Conservation (phyloP, 169 alveolate genomes). For the Plasmodium gonderi region DNA sequence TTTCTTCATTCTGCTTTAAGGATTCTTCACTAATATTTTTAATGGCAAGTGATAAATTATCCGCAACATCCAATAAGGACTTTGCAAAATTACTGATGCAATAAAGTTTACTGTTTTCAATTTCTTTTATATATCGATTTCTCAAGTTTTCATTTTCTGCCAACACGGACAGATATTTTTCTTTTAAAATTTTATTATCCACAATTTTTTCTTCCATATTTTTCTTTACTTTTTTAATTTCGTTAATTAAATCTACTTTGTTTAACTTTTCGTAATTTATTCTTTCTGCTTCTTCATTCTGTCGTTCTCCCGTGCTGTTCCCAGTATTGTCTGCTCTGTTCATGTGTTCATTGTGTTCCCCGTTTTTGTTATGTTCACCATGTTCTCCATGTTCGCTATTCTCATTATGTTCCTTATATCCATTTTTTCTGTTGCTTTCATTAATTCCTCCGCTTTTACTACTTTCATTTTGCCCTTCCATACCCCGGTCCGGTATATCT, state of each 20-base stretch:
- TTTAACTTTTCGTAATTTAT: conserved; percentile 32
- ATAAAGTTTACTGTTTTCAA: conserved; percentile 85
- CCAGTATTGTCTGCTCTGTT: conserved; percentile 10
- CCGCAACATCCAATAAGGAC: conserved; percentile 92
- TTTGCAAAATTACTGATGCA: conserved; percentile 91
- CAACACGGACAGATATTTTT: conserved; percentile 83
- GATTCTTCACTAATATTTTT: conserved; percentile 77
- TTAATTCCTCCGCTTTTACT: not conserved
- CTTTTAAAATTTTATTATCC: conserved; percentile 78
- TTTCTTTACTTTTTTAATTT: conserved; percentile 53
- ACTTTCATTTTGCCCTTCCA: not conserved
- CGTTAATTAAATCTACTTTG: conserved; percentile 53
- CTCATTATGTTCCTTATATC: too few relatives aligned
- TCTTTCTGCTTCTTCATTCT: conserved; percentile 5
- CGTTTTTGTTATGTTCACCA: not conserved
- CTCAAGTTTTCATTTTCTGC: conserved; percentile 89
- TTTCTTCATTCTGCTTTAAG: conserved; percentile 65
- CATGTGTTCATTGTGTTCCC: not conserved
- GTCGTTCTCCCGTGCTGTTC: not conserved
- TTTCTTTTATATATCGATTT: conserved; percentile 83
- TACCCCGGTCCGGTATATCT: not conserved
- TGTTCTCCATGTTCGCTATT: not conserved
- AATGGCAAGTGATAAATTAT: conserved; percentile 87
- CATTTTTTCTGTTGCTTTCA: not conserved
- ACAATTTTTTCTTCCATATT: conserved; percentile 78